phyloP scores from a whole-genome alignment of 768 basidiomycete genomes.

The Agrocybe pediades region DNA sequence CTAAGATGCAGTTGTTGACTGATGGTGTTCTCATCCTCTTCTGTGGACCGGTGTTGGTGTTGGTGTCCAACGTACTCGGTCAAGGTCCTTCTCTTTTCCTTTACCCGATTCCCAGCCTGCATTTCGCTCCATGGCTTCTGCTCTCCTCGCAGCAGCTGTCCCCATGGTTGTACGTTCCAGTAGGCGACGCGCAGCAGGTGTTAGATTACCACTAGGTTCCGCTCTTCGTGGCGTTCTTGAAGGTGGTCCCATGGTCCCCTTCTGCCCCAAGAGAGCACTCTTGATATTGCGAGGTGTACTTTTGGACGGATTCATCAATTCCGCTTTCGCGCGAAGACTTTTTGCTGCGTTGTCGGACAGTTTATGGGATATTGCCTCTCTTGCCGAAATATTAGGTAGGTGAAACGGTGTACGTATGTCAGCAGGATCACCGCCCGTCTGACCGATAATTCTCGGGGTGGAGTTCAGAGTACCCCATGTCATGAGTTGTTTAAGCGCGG shows the following conservation, averaged over 20 bases:
- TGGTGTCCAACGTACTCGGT: conserved; percentile 77
- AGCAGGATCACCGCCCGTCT: conserved; percentile 31
- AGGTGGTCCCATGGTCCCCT: conserved; percentile 78
- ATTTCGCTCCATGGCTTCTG: conserved; percentile 64
- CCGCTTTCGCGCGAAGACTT: conserved; percentile 78
- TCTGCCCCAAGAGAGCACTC: conserved; percentile 28
- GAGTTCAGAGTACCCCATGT: conserved; percentile 95
- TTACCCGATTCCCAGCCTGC: conserved; percentile 57
- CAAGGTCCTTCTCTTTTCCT: conserved; percentile 61
- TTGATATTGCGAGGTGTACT: conserved; percentile 37
- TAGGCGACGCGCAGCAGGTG: conserved; percentile 82
- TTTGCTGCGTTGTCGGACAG: conserved; percentile 82
- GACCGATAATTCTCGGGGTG: conserved; percentile 80
- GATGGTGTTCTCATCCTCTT: conserved; percentile 19
- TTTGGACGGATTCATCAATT: conserved; percentile 49
- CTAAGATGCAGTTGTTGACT: neutral
- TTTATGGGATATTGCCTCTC: conserved; percentile 81
- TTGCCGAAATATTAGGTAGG: conserved; percentile 71
- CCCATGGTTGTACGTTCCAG: conserved; percentile 74
- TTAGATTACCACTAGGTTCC: conserved; percentile 73
- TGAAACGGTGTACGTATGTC: conserved; percentile 74
- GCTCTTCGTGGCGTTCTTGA: conserved; percentile 76
- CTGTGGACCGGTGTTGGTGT: conserved; percentile 53
- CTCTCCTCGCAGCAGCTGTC: conserved; percentile 59
- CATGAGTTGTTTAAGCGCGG: conserved; percentile 90